Evolutionary conservation across 108 stramenopile genomes (phyloP), one percentile per base, ranked within the genome.

Genomic region (Aurantiochytrium sp.): DNA sequence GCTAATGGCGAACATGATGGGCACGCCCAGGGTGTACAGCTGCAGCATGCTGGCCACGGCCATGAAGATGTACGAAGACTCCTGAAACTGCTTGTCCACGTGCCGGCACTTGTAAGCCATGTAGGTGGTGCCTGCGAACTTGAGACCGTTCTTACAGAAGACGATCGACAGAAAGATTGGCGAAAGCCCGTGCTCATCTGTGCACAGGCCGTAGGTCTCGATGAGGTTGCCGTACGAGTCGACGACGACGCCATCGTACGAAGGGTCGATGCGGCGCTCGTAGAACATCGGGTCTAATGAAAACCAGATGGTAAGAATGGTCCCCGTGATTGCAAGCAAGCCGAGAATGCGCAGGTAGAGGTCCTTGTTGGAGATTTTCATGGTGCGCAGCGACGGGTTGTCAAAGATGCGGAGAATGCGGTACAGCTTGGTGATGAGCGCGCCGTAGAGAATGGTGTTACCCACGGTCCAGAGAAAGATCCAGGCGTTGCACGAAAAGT

Each of bases 61-160:
- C 42, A 81, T 41, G 30, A 81, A 81, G 24, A 81, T 48, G 30
- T 81, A 81, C n/a, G 27, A 6, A 48, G 19, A 30, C 24, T 81
- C 73, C 73, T 81, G 73, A 2, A 81, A 81, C n/a, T 41, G n/a
- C 39, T 41, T 48, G 45, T 81, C 73, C 6, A 81, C 73, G 45
- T 81, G 39, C n/a, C 73, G 73, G 42, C 39, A 41, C 73, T 81
- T 81, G 45, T 48, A 81, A 37, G 73, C 39, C 73, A 81, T 41
- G 27, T 24, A 41, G 6, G 27, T 30, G 21, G 42, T 27, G 6
- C 39, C 73, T 6, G 27, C 45, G 12, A 81, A 48, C 73, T 48
- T 41, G 27, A 41, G 27, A 42, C 39, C 42, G 42, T 81, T 48
- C 45, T 48, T 48, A 2, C 39, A 41, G 12, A 81, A 81, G 45